These are phyloP conservation scores for Quercus aquifolioides DNA, from an alignment of 306 rosid species.

Conservation along the genomic window DNA sequence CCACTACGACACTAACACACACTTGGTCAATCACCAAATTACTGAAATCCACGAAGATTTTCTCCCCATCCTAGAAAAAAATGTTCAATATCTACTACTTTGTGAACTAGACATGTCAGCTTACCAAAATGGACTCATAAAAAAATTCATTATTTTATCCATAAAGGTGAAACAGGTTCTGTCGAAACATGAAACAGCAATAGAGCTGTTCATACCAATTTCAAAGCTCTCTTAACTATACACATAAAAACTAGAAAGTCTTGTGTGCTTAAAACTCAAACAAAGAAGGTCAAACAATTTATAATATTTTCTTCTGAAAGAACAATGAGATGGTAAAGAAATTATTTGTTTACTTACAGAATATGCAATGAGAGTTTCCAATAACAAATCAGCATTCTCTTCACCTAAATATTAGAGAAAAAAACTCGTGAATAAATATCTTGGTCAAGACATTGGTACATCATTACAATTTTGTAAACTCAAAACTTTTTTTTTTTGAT, in stretches of 20 bases:
- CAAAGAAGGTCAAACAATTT: neutral
- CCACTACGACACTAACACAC: neutral
- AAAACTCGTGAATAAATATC: constrained; percentile 11
- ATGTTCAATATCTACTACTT: neutral
- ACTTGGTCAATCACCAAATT: neutral
- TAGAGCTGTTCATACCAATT: neutral
- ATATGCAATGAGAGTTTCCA: constrained; percentile 63
- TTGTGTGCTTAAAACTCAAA: neutral
- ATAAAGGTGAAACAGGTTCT: neutral
- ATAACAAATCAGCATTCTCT: constrained; percentile 55
- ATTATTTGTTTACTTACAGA: constrained; percentile 50
- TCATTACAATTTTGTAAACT: neutral
- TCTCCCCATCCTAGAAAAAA: neutral
- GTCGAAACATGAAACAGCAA: neutral
- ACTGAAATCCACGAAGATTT: neutral
- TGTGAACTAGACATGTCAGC: neutral
- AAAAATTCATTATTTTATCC: neutral
- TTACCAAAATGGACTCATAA: neutral
- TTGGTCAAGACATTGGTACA: neutral
- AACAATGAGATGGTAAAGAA: neutral
- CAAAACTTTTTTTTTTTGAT: neutral
- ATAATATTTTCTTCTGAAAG: neutral
- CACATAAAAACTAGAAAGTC: neutral
- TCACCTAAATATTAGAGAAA: constrained; percentile 61
- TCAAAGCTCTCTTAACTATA: neutral